These are phyloP conservation scores for Wallacemonas rigidus DNA, from an alignment of 208 protist genomes.

Conservation along the genomic window DNA sequence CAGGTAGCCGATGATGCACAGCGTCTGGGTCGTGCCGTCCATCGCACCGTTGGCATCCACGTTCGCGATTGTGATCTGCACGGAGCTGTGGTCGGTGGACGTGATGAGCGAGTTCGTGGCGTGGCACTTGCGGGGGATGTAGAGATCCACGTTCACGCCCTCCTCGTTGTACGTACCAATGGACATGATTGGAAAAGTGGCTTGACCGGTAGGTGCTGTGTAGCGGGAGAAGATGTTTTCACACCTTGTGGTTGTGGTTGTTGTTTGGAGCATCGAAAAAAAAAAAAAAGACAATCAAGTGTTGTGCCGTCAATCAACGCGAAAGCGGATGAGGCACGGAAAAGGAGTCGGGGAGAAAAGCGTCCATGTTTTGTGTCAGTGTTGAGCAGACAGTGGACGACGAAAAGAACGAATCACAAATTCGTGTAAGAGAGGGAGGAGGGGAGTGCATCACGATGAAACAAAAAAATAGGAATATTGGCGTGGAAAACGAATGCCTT, in stretches of 20 bases:
- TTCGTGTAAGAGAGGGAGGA: no score
- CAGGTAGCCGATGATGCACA: constrained; percentile 96
- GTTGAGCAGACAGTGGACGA: no score
- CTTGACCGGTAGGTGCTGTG: constrained; percentile 13
- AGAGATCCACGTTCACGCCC: constrained; percentile 93
- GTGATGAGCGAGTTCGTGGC: constrained; percentile 95
- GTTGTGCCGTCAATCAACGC: no score
- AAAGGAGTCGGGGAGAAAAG: no score
- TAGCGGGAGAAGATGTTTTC: not conserved
- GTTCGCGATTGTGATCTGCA: constrained; percentile 96
- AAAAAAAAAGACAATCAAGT: no score
- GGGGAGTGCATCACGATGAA: not conserved
- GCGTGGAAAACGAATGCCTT: no score
- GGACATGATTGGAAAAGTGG: constrained; percentile 46
- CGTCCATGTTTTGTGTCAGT: no score
- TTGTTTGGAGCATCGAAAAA: no score
- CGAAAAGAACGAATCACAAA: no score
- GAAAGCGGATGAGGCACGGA: no score
- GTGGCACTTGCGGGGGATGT: constrained; percentile 97
- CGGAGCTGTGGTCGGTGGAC: constrained; percentile 94
- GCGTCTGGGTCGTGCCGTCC: constrained; percentile 91
- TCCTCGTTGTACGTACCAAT: constrained; percentile 93
- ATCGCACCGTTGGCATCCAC: constrained; percentile 91
- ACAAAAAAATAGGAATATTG: not conserved
- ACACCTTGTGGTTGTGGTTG: not conserved